phyloP scores from a whole-genome alignment of 495 filamentous ascomycete genomes.

The Trichocladium uniseriatum region DNA sequence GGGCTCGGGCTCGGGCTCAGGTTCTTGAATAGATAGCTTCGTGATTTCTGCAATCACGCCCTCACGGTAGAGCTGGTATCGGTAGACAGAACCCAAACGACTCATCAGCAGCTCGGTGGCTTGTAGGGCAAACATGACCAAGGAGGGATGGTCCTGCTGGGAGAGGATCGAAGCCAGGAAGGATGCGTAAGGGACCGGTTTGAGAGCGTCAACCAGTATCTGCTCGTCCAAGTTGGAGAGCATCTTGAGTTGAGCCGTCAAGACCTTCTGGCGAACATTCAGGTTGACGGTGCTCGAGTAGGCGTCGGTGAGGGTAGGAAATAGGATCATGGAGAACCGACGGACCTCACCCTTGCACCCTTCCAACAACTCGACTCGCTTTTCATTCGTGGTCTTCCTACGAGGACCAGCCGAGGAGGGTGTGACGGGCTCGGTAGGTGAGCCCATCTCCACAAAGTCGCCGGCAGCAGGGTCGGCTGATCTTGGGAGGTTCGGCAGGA shows the following conservation, averaged over 20 bases:
- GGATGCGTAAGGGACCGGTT: slow-evolving; percentile 93
- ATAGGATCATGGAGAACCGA: slow-evolving; percentile 87
- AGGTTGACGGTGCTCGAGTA: slow-evolving; percentile 98
- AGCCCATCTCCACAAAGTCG: slow-evolving; percentile 40
- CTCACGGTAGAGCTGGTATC: slow-evolving; percentile 94
- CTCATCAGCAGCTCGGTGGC: slow-evolving; percentile 80
- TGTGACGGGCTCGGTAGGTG: slow-evolving; percentile 28
- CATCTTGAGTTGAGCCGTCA: slow-evolving; percentile 95
- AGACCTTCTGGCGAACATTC: slow-evolving; percentile 92
- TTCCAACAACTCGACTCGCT: slow-evolving; percentile 65
- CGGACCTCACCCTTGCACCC: slow-evolving; percentile 77
- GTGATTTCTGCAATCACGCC: slow-evolving; percentile 88
- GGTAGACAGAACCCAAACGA: slow-evolving; percentile 77
- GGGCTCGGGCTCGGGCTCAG: slow-evolving; percentile 29
- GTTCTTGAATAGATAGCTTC: slow-evolving; percentile 52
- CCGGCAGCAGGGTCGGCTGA: slow-evolving; percentile 44
- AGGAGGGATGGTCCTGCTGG: slow-evolving; percentile 81
- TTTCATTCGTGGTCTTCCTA: slow-evolving; percentile 61
- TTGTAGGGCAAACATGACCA: slow-evolving; percentile 79
- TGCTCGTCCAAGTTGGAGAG: slow-evolving; percentile 81
- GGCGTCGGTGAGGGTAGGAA: slow-evolving; percentile 93
- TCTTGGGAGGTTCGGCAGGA: slow-evolving; percentile 61
- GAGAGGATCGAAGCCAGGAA: slow-evolving; percentile 93
- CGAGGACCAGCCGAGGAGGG: slow-evolving; percentile 27
- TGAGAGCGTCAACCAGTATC: slow-evolving; percentile 78